Evolutionary conservation across 805 yeast genomes (phyloP).

Genomic region (Ogataea pilisensis): DNA sequence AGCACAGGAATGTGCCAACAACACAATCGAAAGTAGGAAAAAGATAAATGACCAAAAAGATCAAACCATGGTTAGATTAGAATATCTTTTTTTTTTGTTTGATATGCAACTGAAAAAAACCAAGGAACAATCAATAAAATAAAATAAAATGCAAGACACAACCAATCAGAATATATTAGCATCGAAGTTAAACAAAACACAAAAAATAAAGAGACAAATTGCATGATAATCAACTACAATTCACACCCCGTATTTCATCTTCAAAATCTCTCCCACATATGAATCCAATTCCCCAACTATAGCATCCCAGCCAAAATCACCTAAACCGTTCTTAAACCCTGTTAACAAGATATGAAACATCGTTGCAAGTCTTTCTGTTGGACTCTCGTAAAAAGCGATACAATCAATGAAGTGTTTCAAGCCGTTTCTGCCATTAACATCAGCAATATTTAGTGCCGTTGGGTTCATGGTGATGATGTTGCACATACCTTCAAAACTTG

Average conservation of each 20-base stretch:
- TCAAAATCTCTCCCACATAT: constrained; percentile 20
- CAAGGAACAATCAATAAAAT: no score
- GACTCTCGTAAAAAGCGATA: constrained; percentile 50
- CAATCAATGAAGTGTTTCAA: constrained; percentile 55
- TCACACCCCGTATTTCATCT: constrained; percentile 28
- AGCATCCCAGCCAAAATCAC: constrained; percentile 31
- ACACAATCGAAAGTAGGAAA: no score
- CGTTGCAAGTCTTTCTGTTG: constrained; percentile 42
- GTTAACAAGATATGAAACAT: constrained; percentile 41
- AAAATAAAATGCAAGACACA: no score
- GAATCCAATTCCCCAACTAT: constrained; percentile 23
- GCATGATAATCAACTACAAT: no score
- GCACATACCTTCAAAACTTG: constrained; percentile 82
- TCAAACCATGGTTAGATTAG: no score
- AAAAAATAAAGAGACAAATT: not conserved
- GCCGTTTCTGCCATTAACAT: constrained; percentile 41
- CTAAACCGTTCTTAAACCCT: constrained; percentile 46
- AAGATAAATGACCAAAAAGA: no score
- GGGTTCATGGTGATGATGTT: constrained; percentile 65
- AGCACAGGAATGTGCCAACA: no score
- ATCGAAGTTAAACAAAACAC: no score
- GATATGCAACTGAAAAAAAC: no score
- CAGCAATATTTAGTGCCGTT: constrained; percentile 46
- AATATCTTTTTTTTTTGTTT: no score
- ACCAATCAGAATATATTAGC: no score